phyloP scores from a whole-genome alignment of 768 basidiomycete species.

The Trichaptum fuscoviolaceum region DNA sequence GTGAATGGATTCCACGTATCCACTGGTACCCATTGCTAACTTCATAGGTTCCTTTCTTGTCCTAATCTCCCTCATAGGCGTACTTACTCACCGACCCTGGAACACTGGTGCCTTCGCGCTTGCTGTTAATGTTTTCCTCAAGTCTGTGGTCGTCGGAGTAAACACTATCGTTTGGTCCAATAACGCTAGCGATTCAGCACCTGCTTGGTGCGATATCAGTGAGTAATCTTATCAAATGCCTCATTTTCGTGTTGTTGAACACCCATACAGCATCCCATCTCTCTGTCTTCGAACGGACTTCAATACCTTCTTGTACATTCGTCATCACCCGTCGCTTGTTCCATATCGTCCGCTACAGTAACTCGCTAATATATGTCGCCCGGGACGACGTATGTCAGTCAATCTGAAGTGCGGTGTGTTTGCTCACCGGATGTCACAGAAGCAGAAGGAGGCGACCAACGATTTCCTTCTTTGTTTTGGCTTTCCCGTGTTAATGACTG shows the following conservation, averaged over 20 bases:
- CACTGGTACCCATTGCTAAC: background rate
- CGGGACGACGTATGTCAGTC: background rate
- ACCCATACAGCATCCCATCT: background rate
- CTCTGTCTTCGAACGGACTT: background rate
- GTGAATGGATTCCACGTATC: background rate
- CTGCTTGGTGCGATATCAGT: slow-evolving; percentile 44
- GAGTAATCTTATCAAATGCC: background rate
- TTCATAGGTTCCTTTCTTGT: background rate
- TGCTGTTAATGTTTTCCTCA: slow-evolving; percentile 27
- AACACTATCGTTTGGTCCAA: slow-evolving; percentile 36
- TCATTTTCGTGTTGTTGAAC: background rate
- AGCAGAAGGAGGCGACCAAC: background rate
- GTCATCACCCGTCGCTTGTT: background rate
- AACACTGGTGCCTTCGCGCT: slow-evolving; percentile 29
- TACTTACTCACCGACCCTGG: slow-evolving; percentile 4
- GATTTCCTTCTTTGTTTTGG: background rate
- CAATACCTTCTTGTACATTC: background rate
- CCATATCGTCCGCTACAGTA: background rate
- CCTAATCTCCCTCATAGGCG: background rate
- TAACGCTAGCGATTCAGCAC: slow-evolving; percentile 25
- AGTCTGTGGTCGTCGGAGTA: slow-evolving; percentile 23
- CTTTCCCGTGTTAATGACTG: background rate
- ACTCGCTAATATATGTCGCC: background rate
- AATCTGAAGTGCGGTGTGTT: background rate
- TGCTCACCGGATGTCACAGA: background rate